Evolutionary conservation across 768 basidiomycete species (phyloP).

Genomic region (Calocera viscosa): DNA sequence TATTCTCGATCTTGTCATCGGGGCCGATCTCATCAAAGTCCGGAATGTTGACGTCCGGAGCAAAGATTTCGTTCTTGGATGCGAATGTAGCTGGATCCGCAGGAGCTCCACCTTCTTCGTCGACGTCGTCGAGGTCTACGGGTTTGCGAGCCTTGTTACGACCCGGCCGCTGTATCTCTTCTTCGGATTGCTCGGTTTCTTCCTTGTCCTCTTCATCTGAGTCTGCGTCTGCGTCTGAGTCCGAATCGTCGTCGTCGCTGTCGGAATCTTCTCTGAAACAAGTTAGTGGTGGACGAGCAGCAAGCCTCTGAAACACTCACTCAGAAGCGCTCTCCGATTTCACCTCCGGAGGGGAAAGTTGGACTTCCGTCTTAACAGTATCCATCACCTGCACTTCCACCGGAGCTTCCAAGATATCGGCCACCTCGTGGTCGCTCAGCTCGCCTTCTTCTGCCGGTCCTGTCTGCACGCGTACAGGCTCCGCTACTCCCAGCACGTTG

Average conservation of each 20-base stretch:
- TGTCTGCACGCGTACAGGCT: background rate
- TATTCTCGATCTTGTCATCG: conserved; percentile 55
- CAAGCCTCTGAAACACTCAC: background rate
- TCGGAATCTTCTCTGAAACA: conserved; percentile 5
- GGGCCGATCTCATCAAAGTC: conserved; percentile 48
- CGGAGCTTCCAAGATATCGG: background rate
- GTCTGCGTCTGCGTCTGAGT: conserved; percentile 13
- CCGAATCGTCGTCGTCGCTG: conserved; percentile 1
- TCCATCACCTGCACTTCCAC: background rate
- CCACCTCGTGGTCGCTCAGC: background rate
- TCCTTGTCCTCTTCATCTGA: background rate
- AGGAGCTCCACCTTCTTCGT: conserved; percentile 11
- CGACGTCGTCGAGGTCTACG: conserved; percentile 11
- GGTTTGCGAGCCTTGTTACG: background rate
- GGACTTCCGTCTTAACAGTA: background rate
- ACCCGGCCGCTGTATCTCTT: background rate
- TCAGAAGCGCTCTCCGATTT: background rate
- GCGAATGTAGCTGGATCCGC: conserved; percentile 11
- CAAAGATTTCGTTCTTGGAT: conserved; percentile 34
- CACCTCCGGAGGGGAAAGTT: conserved; percentile 1
- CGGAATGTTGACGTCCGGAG: conserved; percentile 33
- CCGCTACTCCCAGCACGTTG: background rate
- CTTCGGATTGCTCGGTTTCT: background rate
- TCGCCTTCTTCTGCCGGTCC: conserved; percentile 9
- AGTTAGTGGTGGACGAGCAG: background rate